Percentiles rank a stretch among this genome's conserved stretches.
Conservation (phyloP, 2,329 filamentous ascomycete species). For the Diaporthe longicolla region DNA sequence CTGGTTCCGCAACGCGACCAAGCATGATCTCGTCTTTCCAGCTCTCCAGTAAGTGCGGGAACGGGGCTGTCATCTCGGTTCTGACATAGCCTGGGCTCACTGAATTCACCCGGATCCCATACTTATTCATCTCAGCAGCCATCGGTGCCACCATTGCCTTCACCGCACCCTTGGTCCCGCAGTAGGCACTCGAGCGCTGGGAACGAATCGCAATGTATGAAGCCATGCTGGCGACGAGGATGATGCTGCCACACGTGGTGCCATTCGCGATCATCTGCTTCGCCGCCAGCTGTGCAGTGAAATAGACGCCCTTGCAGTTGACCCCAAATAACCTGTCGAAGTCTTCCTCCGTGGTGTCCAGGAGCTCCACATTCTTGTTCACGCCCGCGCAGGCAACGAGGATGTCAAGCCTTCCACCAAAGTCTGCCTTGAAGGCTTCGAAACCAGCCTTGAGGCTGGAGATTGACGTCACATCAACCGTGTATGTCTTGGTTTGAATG, state of each 20-base stretch:
- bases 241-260: slow-evolving; percentile 65
- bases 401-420: slow-evolving; percentile 55
- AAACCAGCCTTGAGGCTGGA: slow-evolving; percentile 51
- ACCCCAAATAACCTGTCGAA: slow-evolving; percentile 58
- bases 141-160: slow-evolving; percentile 62
- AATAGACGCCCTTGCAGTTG: slow-evolving; percentile 61
- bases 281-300: slow-evolving; percentile 62
- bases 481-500: slow-evolving; percentile 59
- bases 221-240: slow-evolving; percentile 68
- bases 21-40: slow-evolving; percentile 67
- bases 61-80: slow-evolving; percentile 54
- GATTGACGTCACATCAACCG: slow-evolving; percentile 55
- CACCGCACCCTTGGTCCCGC: slow-evolving; percentile 63
- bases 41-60: slow-evolving; percentile 61
- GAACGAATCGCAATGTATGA: slow-evolving; percentile 64
- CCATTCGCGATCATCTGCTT: slow-evolving; percentile 65
- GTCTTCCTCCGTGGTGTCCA: slow-evolving; percentile 59
- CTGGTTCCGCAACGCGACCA: slow-evolving; percentile 60
- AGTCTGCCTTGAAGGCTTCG: slow-evolving; percentile 50
- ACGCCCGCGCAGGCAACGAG: slow-evolving; percentile 61
- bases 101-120: slow-evolving; percentile 59
- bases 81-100: slow-evolving; percentile 58
- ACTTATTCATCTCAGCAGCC: slow-evolving; percentile 57
- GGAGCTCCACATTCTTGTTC: slow-evolving; percentile 59
- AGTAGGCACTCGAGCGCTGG: slow-evolving; percentile 63